phyloP scores from a whole-genome alignment of 2,329 filamentous ascomycete genomes.

The Parascedosporium putredinis region DNA sequence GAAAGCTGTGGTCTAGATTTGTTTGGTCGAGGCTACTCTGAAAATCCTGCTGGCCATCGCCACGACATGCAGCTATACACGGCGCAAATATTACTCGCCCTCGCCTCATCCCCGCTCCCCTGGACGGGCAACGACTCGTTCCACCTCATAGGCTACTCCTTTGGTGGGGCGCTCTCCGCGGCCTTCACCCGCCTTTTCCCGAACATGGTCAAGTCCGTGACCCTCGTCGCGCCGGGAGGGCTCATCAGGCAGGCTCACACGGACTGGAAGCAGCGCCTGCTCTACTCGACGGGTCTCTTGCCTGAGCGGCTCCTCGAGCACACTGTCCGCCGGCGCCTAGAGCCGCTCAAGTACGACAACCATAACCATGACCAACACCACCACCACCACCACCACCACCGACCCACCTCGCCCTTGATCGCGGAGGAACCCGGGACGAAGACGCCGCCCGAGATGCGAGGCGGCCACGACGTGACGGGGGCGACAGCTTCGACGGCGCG shows the following conservation, averaged over 20 bases:
- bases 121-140: slow-evolving; percentile 51
- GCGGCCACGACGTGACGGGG: slow-evolving; percentile 24
- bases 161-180: slow-evolving; percentile 65
- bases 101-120: slow-evolving; percentile 50
- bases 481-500: slow-evolving; percentile 32
- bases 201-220: slow-evolving; percentile 48
- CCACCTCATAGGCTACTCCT: slow-evolving; percentile 65
- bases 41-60: slow-evolving; percentile 48
- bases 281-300: slow-evolving; percentile 51
- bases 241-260: slow-evolving; percentile 55
- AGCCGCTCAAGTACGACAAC: too few relatives aligned
- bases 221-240: slow-evolving; percentile 59
- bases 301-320: slow-evolving; percentile 47
- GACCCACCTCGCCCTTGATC: background rate
- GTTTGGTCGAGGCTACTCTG: slow-evolving; percentile 69
- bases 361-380: too few relatives aligned
- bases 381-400: slow-evolving; percentile 28
- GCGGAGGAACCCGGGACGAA: background rate
- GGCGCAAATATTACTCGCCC: slow-evolving; percentile 52
- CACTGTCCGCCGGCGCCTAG: slow-evolving; percentile 34
- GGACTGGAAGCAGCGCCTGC: slow-evolving; percentile 46
- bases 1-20: slow-evolving; percentile 40
- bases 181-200: slow-evolving; percentile 63
- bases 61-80: slow-evolving; percentile 57
- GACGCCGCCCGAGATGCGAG: slow-evolving; percentile 24